Percentiles rank a stretch among this genome's conserved stretches.
Conservation (phyloP, 23 red algal genomes). For the Gracilariopsis chorda region DNA sequence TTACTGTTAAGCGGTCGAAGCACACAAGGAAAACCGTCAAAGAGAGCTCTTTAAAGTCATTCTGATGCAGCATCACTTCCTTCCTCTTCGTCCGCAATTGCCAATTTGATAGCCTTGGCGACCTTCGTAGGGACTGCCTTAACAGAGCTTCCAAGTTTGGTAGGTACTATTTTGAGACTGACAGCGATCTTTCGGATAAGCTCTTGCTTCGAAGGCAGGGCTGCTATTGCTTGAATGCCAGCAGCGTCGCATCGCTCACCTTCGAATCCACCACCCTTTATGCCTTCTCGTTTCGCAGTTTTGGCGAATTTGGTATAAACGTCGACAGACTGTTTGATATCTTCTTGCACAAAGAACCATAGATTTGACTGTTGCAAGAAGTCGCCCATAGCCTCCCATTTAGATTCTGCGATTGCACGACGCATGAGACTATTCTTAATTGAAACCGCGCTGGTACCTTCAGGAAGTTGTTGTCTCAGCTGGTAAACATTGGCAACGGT, state of each 20-base stretch:
- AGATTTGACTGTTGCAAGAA: slow-evolving; percentile 59
- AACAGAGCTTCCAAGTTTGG: slow-evolving; percentile 71
- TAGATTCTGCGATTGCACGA: slow-evolving; percentile 66
- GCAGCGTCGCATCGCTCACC: slow-evolving; percentile 57
- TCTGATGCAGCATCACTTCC: slow-evolving; percentile 33
- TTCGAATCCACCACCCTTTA: slow-evolving; percentile 76
- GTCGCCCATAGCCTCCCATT: slow-evolving; percentile 45
- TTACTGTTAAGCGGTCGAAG: slow-evolving; percentile 11
- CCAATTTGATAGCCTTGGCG: slow-evolving; percentile 81
- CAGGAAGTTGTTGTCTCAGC: slow-evolving; percentile 67
- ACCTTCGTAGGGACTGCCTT: slow-evolving; percentile 84
- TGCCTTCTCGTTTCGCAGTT: slow-evolving; percentile 25
- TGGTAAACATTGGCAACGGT: slow-evolving; percentile 50
- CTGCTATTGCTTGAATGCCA: slow-evolving; percentile 61
- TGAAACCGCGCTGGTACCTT: slow-evolving; percentile 30
- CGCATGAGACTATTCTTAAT: slow-evolving; percentile 96
- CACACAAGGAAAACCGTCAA: too few relatives aligned
- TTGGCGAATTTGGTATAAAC: slow-evolving; percentile 53
- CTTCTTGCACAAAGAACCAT: slow-evolving; percentile 87
- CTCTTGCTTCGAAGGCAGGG: slow-evolving; percentile 87
- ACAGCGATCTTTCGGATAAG: slow-evolving; percentile 86
- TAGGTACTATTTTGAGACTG: slow-evolving; percentile 77
- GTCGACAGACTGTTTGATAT: slow-evolving; percentile 70
- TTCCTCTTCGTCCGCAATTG: slow-evolving; percentile 52
- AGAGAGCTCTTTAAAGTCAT: too few relatives aligned